Evolutionary conservation across 140 eudicot genomes (phyloP).

Genomic region (Cichorium intybus): DNA sequence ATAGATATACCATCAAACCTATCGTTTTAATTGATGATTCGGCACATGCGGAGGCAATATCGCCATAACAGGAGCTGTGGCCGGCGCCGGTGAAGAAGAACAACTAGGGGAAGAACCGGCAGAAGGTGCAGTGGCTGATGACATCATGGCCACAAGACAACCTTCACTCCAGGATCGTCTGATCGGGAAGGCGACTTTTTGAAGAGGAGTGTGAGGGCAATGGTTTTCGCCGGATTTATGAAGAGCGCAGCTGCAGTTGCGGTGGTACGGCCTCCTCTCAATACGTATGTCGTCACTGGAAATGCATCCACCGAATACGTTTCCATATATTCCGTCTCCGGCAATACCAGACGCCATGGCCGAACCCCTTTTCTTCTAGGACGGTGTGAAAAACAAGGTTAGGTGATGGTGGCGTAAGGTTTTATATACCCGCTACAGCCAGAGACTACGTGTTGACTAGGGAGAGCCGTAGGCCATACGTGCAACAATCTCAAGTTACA

Average conservation of each 20-base stretch:
- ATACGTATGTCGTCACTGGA: slow-evolving; percentile 22
- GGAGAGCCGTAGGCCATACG: too few relatives aligned
- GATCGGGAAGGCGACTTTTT: slow-evolving; percentile 42
- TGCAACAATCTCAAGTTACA: too few relatives aligned
- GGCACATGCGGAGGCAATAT: slow-evolving; percentile 29
- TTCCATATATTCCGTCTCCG: slow-evolving; percentile 15
- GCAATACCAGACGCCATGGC: slow-evolving; percentile 21
- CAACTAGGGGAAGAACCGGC: slow-evolving; percentile 33
- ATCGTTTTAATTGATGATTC: slow-evolving; percentile 10
- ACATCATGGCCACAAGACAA: slow-evolving; percentile 34
- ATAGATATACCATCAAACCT: background rate
- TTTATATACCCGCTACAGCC: background rate
- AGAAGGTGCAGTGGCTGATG: slow-evolving; percentile 15
- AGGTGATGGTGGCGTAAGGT: background rate
- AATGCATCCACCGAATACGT: slow-evolving; percentile 22
- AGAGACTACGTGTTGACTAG: too few relatives aligned
- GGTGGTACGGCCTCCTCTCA: slow-evolving; percentile 17
- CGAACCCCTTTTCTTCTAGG: background rate
- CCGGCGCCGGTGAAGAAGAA: slow-evolving; percentile 34
- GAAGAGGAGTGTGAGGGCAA: background rate
- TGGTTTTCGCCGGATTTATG: slow-evolving; percentile 20
- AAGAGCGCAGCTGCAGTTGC: slow-evolving; percentile 30
- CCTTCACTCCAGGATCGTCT: slow-evolving; percentile 67
- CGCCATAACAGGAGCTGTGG: slow-evolving; percentile 7
- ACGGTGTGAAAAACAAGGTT: background rate